phyloP scores from a whole-genome alignment of 148 eudicot genomes.

The Chenopodium formosanum region DNA sequence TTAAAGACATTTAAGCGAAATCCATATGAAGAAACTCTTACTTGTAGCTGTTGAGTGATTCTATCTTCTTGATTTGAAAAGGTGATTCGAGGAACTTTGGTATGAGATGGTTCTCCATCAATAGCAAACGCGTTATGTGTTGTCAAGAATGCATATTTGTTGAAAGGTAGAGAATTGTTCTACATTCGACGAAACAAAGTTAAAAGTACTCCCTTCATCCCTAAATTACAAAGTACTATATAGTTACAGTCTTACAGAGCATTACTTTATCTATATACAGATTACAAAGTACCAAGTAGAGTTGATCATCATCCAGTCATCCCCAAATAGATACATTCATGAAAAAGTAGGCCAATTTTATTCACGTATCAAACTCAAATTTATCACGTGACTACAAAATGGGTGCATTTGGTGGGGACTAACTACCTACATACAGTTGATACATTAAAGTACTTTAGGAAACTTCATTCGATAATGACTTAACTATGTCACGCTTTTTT shows the following conservation, averaged over 20 bases:
- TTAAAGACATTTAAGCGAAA: neutral
- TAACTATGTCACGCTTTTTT: neutral
- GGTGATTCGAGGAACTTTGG: conserved; percentile 57
- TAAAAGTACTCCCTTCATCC: too few relatives aligned
- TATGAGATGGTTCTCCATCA: conserved; percentile 51
- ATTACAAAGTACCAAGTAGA: too few relatives aligned
- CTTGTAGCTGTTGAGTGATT: conserved; percentile 67
- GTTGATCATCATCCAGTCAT: too few relatives aligned
- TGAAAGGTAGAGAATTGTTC: conserved; percentile 84
- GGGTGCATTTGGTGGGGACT: too few relatives aligned
- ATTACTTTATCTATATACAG: neutral
- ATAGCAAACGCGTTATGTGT: conserved; percentile 79
- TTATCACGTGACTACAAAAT: too few relatives aligned
- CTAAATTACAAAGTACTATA: too few relatives aligned
- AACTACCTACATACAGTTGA: neutral
- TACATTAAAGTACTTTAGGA: neutral
- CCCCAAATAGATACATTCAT: too few relatives aligned
- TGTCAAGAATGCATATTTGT: conserved; percentile 80
- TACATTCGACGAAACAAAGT: conserved; percentile 7
- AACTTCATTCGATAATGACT: neutral
- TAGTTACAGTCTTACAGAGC: too few relatives aligned
- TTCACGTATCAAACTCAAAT: too few relatives aligned
- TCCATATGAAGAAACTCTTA: conserved; percentile 20
- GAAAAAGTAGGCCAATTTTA: too few relatives aligned
- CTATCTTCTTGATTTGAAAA: conserved; percentile 62